Evolutionary conservation across 2,329 filamentous ascomycete species (phyloP), one percentile per base, ranked within the genome.

Genomic region (Fusarium protoensiforme): DNA sequence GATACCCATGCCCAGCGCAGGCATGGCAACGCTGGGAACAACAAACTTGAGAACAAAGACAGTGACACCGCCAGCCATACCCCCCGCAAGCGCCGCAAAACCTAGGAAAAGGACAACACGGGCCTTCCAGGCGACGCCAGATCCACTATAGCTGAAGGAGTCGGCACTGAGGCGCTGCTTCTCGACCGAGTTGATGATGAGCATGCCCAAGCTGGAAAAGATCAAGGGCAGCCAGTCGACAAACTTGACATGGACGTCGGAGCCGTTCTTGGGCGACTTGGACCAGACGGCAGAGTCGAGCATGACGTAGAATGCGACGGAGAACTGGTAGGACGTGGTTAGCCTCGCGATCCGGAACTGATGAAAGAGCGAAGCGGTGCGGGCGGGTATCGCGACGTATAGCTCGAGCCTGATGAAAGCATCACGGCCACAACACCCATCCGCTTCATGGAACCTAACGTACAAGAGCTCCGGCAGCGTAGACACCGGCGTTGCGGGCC

Each of bases 111-210:
- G 84, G 48, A 92, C 90, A 31, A 92, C 89, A 68, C 91, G 87
- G 22, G 90, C 91, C 85, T 92, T 91, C 90, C 90, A 92, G 11
- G 91, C 90, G 31, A 93, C 90, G 14, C 89, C 89, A 57, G 85
- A 87, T 56, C 91, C 90, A 67, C 86, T 87, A 82, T 92, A 91
- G 71, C 86, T 87, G 81, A 91, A 91, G 64, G 85, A 88, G 83
- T 93, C 90, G 76, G 88, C 86, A 76, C 89, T 89, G 71, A 92
- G 85, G 61, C 91, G 88, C 68, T 89, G 85, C 83, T 92, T 92
- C 83, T 92, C 90, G 72, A 92, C 90, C 75, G 87, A 89, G 85
- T 92, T 92, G 85, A 92, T 92, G 81, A 92, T 92, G 67, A 92
- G 86, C 90, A 92, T 92, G 72, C 91, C 91, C 71, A 92, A 85